These are phyloP conservation scores for Calendula officinalis DNA, from an alignment of 129 eudicot genomes.

Conservation along the genomic window DNA sequence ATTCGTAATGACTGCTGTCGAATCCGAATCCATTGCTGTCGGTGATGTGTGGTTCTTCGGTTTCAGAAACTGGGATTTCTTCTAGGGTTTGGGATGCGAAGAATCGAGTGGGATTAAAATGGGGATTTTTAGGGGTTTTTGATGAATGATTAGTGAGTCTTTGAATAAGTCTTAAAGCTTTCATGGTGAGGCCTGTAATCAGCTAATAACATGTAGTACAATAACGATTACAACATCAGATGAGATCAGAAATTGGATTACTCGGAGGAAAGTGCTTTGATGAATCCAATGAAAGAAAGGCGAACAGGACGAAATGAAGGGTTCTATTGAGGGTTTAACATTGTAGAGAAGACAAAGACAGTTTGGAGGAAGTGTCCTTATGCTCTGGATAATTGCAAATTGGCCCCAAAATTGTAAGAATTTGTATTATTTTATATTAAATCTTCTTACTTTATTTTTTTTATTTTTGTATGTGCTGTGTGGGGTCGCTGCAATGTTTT, in stretches of 20 bases:
- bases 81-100: conserved; percentile 40
- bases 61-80: conserved; percentile 17
- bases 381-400: conserved; percentile 4
- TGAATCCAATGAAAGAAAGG: conserved; percentile 16
- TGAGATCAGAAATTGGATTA: conserved; percentile 11
- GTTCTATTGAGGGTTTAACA: conserved; percentile 38
- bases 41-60: conserved; percentile 19
- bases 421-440: not conserved
- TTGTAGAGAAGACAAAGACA: not conserved
- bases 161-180: conserved; percentile 48
- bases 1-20: conserved; percentile 58
- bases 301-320: conserved; percentile 19
- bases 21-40: conserved; percentile 38
- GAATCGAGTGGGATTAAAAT: conserved; percentile 33
- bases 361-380: conserved; percentile 2
- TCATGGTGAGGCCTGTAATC: conserved; percentile 40
- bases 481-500: no score
- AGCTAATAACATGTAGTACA: conserved; percentile 13
- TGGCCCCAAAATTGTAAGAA: not conserved
- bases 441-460: not conserved
- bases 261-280: no score
- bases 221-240: not conserved
- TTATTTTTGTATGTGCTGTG: no score
- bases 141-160: conserved; percentile 18
- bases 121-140: conserved; percentile 25